Percentiles rank a stretch among this genome's conserved stretches.
These are phyloP conservation scores for Phoenix roebelenii DNA, from an alignment of 176 grass and related monocot genomes.

Conservation along the genomic window DNA sequence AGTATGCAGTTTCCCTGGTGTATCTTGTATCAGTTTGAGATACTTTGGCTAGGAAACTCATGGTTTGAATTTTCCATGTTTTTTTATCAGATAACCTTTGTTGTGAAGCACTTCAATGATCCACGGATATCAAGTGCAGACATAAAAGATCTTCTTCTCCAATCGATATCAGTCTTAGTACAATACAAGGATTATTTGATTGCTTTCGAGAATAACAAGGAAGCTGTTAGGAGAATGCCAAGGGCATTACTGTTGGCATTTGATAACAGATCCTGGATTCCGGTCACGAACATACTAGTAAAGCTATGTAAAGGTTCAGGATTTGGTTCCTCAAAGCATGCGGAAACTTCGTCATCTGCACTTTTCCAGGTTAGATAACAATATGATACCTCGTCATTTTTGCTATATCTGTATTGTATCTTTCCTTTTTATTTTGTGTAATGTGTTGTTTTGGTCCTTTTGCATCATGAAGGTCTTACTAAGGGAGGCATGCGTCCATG, in stretches of 20 bases:
- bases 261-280: conserved; percentile 88
- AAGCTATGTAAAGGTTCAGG: conserved; percentile 69
- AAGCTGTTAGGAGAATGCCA: conserved; percentile 64
- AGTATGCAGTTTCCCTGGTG: too few species aligned
- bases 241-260: conserved; percentile 62
- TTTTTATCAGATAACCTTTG: conserved; percentile 55
- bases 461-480: conserved; percentile 45
- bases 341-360: conserved; percentile 50
- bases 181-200: conserved; percentile 74
- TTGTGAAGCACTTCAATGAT: conserved; percentile 84
- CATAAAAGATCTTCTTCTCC: conserved; percentile 71
- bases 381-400: background rate
- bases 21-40: too few species aligned
- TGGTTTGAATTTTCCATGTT: conserved; percentile 16
- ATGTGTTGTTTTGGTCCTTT: conserved; percentile 18
- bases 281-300: conserved; percentile 71
- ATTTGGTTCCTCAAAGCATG: conserved; percentile 66
- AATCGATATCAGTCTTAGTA: conserved; percentile 72
- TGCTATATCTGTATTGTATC: background rate
- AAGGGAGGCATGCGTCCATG: conserved; percentile 53
- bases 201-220: conserved; percentile 77
- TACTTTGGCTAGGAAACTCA: background rate
- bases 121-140: conserved; percentile 61
- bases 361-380: conserved; percentile 56
- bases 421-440: background rate